Conservation (phyloP, 176 grass and related monocot species). For the Ensete ventricosum region DNA sequence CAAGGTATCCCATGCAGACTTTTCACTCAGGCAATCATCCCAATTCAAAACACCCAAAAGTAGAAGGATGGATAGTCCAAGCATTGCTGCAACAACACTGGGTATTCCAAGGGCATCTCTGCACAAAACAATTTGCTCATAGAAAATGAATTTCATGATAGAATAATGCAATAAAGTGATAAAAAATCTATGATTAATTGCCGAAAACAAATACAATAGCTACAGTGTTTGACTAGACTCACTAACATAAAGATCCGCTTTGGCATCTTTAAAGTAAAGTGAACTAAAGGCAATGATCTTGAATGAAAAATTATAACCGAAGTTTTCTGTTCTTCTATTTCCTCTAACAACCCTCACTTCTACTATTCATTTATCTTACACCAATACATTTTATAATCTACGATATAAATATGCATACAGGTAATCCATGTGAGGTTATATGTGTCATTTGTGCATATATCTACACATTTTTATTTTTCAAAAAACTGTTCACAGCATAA, state of each 20-base stretch:
- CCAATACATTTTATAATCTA: not conserved
- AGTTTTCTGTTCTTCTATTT: not conserved
- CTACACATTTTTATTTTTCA: too few relatives aligned
- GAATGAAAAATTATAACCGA: not conserved
- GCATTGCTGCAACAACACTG: conserved; percentile 83
- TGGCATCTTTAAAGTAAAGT: too few relatives aligned
- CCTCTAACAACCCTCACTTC: not conserved
- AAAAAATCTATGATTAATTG: not conserved
- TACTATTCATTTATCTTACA: not conserved
- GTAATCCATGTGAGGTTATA: too few relatives aligned
- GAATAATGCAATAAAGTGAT: not conserved
- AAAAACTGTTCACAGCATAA: too few relatives aligned
- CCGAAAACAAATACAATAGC: not conserved
- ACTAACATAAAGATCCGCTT: too few relatives aligned
- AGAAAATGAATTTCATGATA: not conserved
- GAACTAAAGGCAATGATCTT: too few relatives aligned
- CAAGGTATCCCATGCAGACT: conserved; percentile 81
- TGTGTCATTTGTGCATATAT: too few relatives aligned
- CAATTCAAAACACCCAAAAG: conserved; percentile 71
- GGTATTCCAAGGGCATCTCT: conserved; percentile 62
- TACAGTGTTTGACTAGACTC: too few relatives aligned
- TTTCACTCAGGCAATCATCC: conserved; percentile 87
- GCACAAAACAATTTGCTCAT: not conserved
- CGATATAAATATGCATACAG: too few relatives aligned
- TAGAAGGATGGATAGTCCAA: conserved; percentile 84